A percentile compares a stretch with the other conserved stretches of the same genome.
Evolutionary conservation across 495 filamentous ascomycete genomes (phyloP).

Genomic region (Aspergillus sclerotiicarbonarius): DNA sequence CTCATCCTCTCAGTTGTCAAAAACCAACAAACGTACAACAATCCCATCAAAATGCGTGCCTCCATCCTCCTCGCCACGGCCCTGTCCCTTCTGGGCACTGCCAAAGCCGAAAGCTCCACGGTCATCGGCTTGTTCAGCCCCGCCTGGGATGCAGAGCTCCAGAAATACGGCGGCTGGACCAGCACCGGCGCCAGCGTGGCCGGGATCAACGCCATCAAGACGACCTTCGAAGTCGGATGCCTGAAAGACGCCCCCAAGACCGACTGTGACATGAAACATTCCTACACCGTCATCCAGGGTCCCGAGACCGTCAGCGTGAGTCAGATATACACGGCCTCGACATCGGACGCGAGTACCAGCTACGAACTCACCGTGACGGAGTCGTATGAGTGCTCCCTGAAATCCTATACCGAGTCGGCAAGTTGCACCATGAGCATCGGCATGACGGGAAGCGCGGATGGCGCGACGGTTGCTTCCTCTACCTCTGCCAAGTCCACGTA

Average conservation of each 20-base stretch:
- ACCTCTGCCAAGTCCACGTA: neutral
- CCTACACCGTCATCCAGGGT: slow-evolving; percentile 31
- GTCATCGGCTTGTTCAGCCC: slow-evolving; percentile 5
- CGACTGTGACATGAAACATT: slow-evolving; percentile 19
- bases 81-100: neutral
- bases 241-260: slow-evolving; percentile 15
- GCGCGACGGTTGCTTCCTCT: neutral
- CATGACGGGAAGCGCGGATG: slow-evolving; percentile 4
- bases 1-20: neutral
- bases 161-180: slow-evolving; percentile 3
- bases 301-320: slow-evolving; percentile 18
- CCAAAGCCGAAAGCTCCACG: slow-evolving; percentile 15
- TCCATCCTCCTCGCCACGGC: slow-evolving; percentile 4
- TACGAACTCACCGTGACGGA: slow-evolving; percentile 19
- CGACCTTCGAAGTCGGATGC: slow-evolving; percentile 32
- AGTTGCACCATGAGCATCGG: slow-evolving; percentile 22
- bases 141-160: neutral
- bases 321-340: slow-evolving; percentile 15
- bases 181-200: slow-evolving; percentile 26
- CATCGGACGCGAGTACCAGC: neutral
- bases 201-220: slow-evolving; percentile 23
- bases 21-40: neutral
- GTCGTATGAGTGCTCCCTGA: slow-evolving; percentile 18
- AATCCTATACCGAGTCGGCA: slow-evolving; percentile 17
- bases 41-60: neutral